These are phyloP conservation scores for Alternaria sp. DNA, from an alignment of 2,329 filamentous ascomycete species.

Conservation along the genomic window DNA sequence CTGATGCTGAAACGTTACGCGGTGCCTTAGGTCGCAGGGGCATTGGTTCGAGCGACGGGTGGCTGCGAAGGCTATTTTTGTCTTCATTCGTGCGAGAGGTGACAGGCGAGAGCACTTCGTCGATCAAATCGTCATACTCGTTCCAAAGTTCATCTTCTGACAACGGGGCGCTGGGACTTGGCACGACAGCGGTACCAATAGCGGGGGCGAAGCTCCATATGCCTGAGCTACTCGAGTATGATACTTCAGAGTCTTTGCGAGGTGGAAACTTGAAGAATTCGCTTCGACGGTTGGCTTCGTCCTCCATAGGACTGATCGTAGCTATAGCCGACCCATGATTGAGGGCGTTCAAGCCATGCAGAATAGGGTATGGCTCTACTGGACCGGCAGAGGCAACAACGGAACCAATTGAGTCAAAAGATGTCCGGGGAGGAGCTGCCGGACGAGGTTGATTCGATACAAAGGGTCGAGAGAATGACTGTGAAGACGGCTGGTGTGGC, in stretches of 20 bases:
- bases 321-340: constrained; percentile 51
- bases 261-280: constrained; percentile 81
- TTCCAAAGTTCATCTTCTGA: constrained; percentile 92
- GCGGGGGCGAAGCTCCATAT: constrained; percentile 66
- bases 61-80: constrained; percentile 22
- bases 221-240: constrained; percentile 72
- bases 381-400: constrained; percentile 39
- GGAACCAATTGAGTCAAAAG: constrained; percentile 42
- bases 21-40: constrained; percentile 37
- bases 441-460: constrained; percentile 55
- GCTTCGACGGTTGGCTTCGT: constrained; percentile 40
- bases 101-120: constrained; percentile 66
- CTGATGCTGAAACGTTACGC: constrained; percentile 41
- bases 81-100: constrained; percentile 21
- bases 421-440: constrained; percentile 41
- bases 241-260: constrained; percentile 74
- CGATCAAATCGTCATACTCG: constrained; percentile 89
- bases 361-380: constrained; percentile 45
- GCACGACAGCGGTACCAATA: constrained; percentile 68
- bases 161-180: constrained; percentile 67
- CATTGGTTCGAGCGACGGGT: constrained; percentile 42
- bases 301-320: constrained; percentile 42
- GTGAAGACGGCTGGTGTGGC: constrained; percentile 71
- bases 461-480: constrained; percentile 88
- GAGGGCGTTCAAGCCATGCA: constrained; percentile 45